Conservation (phyloP, 2,329 filamentous ascomycete species). For the Dothiorella sarmentorum region DNA sequence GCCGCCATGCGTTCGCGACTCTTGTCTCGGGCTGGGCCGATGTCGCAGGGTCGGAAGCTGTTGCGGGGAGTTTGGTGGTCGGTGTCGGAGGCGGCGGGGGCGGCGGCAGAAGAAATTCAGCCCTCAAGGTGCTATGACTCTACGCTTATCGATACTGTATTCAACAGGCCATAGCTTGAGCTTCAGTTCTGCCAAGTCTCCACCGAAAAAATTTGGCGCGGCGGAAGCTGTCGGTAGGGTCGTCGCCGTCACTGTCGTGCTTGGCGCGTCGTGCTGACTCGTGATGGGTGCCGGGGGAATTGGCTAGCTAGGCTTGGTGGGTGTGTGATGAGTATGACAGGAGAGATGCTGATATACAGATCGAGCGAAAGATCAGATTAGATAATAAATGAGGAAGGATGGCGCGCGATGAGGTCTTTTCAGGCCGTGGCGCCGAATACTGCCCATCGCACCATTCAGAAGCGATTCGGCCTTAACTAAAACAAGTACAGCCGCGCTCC, state of each 20-base stretch:
- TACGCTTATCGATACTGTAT: slow-evolving; percentile 12
- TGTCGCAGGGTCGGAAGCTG: slow-evolving; percentile 7
- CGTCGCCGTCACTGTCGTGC: neutral
- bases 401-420: slow-evolving; percentile 1
- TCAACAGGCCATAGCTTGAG: slow-evolving; percentile 13
- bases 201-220: slow-evolving; percentile 6
- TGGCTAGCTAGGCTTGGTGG: neutral
- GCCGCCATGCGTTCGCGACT: slow-evolving; percentile 13
- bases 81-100: slow-evolving; percentile 11
- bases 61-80: slow-evolving; percentile 14
- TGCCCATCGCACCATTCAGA: neutral
- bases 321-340: neutral
- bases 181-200: slow-evolving; percentile 1
- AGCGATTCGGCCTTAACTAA: neutral
- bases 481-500: neutral
- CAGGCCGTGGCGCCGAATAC: neutral
- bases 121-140: slow-evolving; percentile 17
- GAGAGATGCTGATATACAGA: slow-evolving; percentile 11
- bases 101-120: slow-evolving; percentile 16
- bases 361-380: slow-evolving; percentile 14
- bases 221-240: neutral
- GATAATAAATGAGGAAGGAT: slow-evolving; percentile 5
- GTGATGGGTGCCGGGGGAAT: neutral
- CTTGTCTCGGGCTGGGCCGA: slow-evolving; percentile 4
- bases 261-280: neutral